A percentile compares a stretch with the other conserved stretches of the same genome.
phyloP scores from a whole-genome alignment of 495 filamentous ascomycete species.

The Pseudotulostoma volvatum region DNA sequence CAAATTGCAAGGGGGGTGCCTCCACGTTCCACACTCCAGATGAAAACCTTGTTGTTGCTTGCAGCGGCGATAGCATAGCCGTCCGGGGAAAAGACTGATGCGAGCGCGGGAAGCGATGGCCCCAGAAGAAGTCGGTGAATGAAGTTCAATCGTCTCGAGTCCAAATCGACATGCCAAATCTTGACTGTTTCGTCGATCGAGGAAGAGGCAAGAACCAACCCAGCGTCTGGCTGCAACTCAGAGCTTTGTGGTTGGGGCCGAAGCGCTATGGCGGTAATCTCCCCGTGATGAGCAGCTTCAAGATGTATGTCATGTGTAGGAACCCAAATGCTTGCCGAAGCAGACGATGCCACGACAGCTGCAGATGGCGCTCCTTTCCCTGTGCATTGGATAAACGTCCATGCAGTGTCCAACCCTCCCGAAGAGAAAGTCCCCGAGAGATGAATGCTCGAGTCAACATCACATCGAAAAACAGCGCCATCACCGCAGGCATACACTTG shows the following conservation, averaged over 20 bases:
- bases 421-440: slow-evolving; percentile 22
- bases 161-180: slow-evolving; percentile 51
- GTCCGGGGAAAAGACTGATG: slow-evolving; percentile 54
- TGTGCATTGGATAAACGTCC: slow-evolving; percentile 25
- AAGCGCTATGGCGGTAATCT: slow-evolving; percentile 32
- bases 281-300: slow-evolving; percentile 24
- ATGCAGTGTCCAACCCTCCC: slow-evolving; percentile 13
- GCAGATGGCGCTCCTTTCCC: slow-evolving; percentile 13
- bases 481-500: slow-evolving; percentile 26
- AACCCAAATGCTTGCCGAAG: slow-evolving; percentile 24
- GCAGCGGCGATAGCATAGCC: slow-evolving; percentile 55
- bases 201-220: slow-evolving; percentile 28
- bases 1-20: slow-evolving; percentile 50
- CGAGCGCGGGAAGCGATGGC: slow-evolving; percentile 36
- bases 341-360: slow-evolving; percentile 22
- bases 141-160: slow-evolving; percentile 41
- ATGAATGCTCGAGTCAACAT: slow-evolving; percentile 24
- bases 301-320: slow-evolving; percentile 29
- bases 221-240: slow-evolving; percentile 3
- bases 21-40: slow-evolving; percentile 57
- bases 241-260: slow-evolving; percentile 16
- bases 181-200: slow-evolving; percentile 46
- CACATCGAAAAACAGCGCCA: slow-evolving; percentile 26
- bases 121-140: slow-evolving; percentile 29
- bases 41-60: slow-evolving; percentile 43